Base-by-base conservation (phyloP, 2,329 filamentous ascomycete species). In the Alternaria sp. region DNA sequence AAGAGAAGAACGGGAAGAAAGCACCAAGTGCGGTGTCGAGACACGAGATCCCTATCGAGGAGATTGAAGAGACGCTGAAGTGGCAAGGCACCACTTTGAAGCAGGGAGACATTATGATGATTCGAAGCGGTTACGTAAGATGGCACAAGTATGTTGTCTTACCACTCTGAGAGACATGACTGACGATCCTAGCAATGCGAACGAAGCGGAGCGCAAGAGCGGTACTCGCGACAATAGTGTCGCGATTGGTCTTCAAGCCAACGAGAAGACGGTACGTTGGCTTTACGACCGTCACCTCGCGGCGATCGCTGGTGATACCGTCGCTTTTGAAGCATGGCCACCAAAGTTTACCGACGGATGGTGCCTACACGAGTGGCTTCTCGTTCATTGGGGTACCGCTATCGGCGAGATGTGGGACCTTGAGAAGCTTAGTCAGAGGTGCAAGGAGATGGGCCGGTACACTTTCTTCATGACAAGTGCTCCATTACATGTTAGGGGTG, bases 391-490 rank as follows among this genome's bases (percentile, higher is more conserved):
- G 73, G 75, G 74, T 6, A 68, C 57, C 8, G 73, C 75, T 1
- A 79, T 79, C 28, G 76, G 77, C 4, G 77, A 80, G 59, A 76
- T 79, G 77, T 79, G 77, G 71, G 76, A 80, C 61, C 77, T 90
- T 4, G 83, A 86, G 60, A 82, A 77, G 43, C 76, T 89, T 44
- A 82, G 84, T 2, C 79, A 79, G 23, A 81, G 85, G 58, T 88
- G 87, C 72, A 87, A 87, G 72, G 81, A 81, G 63, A 79, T 82
- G 73, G 79, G 82, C 43, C 80, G 84, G 17, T 90, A 87, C 75
- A 86, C 82, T 1, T 91, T 91, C 70, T 84, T 91, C 77, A 78
- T 91, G 10, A 88, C 86, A 0, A 89, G 86, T 66, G 82, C 82
- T 13, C 88, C 88, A 1, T 72, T 89, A 57, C 88, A 90, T 73